Percentiles rank a stretch among this genome's conserved stretches.
Evolutionary conservation across 345 rosid species (phyloP).

Genomic region (Dimocarpus longan): DNA sequence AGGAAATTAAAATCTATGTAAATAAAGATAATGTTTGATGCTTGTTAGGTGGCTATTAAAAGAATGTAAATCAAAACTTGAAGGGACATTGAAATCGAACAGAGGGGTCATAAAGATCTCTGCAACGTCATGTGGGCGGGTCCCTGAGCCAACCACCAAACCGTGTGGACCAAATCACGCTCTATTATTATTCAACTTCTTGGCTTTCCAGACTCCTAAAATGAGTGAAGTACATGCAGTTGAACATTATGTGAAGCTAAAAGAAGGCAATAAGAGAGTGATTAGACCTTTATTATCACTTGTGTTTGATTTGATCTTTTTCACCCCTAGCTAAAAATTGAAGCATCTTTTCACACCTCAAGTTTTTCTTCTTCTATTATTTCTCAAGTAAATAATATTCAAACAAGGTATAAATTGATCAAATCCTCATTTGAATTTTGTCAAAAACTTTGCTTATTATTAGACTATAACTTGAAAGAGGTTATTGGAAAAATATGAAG

Average conservation of each 20-base stretch:
- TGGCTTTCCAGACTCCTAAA: not conserved
- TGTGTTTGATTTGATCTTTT: constrained; percentile 1
- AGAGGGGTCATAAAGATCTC: not conserved
- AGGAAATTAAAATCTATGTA: not conserved
- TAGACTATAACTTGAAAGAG: not conserved
- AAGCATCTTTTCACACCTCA: not conserved
- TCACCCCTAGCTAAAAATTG: not conserved
- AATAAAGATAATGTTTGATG: not conserved
- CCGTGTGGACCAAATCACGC: constrained; percentile 39
- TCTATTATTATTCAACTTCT: constrained; percentile 11
- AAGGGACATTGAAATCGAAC: not conserved
- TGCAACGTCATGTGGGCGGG: constrained; percentile 24
- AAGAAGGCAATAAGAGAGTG: not conserved
- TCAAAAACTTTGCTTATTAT: too few relatives aligned
- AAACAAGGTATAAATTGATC: too few relatives aligned
- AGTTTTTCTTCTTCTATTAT: not conserved
- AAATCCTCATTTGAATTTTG: too few relatives aligned
- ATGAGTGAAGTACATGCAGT: not conserved
- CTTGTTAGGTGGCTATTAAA: not conserved
- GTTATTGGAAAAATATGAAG: not conserved
- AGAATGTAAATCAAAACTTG: not conserved
- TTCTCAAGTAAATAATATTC: too few relatives aligned
- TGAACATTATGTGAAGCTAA: not conserved
- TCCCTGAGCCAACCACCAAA: constrained; percentile 36
- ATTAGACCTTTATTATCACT: not conserved